Evolutionary conservation across 2,329 filamentous ascomycete species (phyloP).

Genomic region (Chrysoporthe deuterocubensis): DNA sequence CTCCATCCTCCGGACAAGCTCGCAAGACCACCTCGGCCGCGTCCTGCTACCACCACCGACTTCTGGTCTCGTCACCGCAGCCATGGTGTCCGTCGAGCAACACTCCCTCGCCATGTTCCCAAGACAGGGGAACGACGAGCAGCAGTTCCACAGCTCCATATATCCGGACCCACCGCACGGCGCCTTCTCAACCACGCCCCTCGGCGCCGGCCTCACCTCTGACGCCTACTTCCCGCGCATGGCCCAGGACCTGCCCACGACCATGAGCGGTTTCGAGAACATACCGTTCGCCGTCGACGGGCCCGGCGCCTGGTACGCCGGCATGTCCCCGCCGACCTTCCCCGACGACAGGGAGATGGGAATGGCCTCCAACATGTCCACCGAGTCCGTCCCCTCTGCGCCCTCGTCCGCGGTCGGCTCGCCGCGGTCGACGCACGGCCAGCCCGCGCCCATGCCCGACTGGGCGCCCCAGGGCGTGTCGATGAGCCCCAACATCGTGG

Average conservation of each 20-base stretch:
- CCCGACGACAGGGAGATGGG: slow-evolving; percentile 55
- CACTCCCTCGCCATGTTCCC: slow-evolving; percentile 36
- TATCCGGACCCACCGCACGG: slow-evolving; percentile 51
- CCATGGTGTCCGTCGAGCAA: slow-evolving; percentile 34
- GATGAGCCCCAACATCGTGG: slow-evolving; percentile 67
- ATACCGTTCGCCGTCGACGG: slow-evolving; percentile 51
- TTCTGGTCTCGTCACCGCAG: not conserved
- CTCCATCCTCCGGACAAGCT: not conserved
- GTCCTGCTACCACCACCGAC: not conserved
- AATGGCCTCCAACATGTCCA: slow-evolving; percentile 61
- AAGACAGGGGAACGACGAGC: slow-evolving; percentile 34
- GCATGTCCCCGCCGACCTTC: slow-evolving; percentile 54
- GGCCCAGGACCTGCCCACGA: slow-evolving; percentile 45
- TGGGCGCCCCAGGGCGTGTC: slow-evolving; percentile 59
- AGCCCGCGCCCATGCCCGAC: slow-evolving; percentile 60
- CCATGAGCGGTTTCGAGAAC: slow-evolving; percentile 50
- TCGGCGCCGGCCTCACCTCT: slow-evolving; percentile 54
- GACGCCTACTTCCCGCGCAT: slow-evolving; percentile 50
- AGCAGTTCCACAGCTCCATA: slow-evolving; percentile 46
- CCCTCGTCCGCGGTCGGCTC: slow-evolving; percentile 71
- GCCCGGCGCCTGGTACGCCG: slow-evolving; percentile 48
- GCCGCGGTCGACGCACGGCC: slow-evolving; percentile 65
- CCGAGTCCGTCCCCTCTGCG: slow-evolving; percentile 64
- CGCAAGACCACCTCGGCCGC: not conserved
- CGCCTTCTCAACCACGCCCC: slow-evolving; percentile 46